Conservation (phyloP, 1,284 basidiomycete genomes). For the Pterulicium gracile region DNA sequence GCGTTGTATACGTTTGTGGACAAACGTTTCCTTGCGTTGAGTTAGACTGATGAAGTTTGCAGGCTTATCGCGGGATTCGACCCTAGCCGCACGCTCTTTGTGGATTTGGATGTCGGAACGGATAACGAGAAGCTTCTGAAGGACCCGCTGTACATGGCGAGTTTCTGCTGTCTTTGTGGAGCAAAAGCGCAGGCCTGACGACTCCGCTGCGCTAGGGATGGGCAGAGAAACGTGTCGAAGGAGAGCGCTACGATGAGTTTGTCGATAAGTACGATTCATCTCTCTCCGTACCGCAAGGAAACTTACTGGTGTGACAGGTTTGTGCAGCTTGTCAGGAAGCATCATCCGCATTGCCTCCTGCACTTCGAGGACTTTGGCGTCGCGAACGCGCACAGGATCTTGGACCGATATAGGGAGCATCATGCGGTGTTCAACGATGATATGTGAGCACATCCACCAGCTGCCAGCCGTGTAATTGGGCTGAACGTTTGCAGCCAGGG, state of each 20-base stretch:
- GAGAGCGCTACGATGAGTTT: slow-evolving; percentile 57
- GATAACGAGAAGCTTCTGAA: slow-evolving; percentile 55
- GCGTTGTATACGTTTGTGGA: slow-evolving; percentile 69
- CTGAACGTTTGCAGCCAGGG: slow-evolving; percentile 51
- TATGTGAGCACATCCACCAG: slow-evolving; percentile 32
- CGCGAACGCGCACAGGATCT: slow-evolving; percentile 61
- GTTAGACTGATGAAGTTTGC: slow-evolving; percentile 2
- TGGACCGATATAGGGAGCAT: slow-evolving; percentile 55
- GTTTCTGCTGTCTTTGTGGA: neutral
- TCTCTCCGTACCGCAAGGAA: neutral
- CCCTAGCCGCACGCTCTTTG: slow-evolving; percentile 53
- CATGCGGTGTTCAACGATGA: slow-evolving; percentile 78
- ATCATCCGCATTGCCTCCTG: slow-evolving; percentile 37
- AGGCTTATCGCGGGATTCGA: slow-evolving; percentile 76
- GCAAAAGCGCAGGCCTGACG: neutral
- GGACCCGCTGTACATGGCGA: slow-evolving; percentile 58
- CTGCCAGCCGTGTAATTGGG: neutral
- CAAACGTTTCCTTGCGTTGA: too few relatives aligned
- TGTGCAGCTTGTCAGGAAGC: slow-evolving; percentile 37
- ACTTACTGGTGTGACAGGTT: slow-evolving; percentile 21
- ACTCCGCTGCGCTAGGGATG: slow-evolving; percentile 39
- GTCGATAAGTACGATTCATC: slow-evolving; percentile 43
- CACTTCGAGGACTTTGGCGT: slow-evolving; percentile 78
- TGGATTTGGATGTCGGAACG: slow-evolving; percentile 72
- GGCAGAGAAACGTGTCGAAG: slow-evolving; percentile 50